phyloP scores from a whole-genome alignment of 1,284 basidiomycete species.

The Serendipita sp. region DNA sequence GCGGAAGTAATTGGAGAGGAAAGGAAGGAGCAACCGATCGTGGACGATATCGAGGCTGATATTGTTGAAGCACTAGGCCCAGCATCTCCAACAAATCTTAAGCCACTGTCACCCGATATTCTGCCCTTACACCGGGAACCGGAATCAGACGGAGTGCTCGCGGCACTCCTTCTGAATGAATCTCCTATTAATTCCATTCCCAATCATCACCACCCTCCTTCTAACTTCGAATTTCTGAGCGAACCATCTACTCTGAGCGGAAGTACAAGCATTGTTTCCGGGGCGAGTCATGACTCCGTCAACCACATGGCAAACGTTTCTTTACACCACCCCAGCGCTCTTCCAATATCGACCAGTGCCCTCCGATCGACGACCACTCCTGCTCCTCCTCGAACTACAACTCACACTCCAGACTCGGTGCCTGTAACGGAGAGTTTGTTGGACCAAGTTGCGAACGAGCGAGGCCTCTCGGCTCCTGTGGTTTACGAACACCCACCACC shows the following conservation, averaged over 20 bases:
- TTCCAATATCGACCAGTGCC: background rate
- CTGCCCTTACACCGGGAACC: background rate
- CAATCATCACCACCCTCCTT: too few relatives aligned
- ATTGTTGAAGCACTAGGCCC: background rate
- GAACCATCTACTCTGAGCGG: background rate
- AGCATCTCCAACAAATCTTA: background rate
- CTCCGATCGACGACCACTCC: background rate
- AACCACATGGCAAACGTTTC: background rate
- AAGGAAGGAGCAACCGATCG: background rate
- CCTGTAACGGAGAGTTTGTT: background rate
- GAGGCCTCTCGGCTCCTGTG: background rate
- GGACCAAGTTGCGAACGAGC: background rate
- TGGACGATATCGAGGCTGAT: background rate
- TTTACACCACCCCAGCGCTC: background rate
- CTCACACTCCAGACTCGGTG: background rate
- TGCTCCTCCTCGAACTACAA: background rate
- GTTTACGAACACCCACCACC: too few relatives aligned
- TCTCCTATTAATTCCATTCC: too few relatives aligned
- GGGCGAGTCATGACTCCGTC: background rate
- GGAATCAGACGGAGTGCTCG: background rate
- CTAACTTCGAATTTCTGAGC: too few relatives aligned
- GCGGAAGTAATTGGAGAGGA: constrained; percentile 5
- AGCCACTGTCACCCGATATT: background rate
- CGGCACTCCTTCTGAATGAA: background rate
- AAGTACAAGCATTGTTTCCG: background rate